Evolutionary conservation across 352 stramenopile genomes (phyloP), one percentile per base, ranked within the genome.

Genomic region (Phytophthora citrophthora): DNA sequence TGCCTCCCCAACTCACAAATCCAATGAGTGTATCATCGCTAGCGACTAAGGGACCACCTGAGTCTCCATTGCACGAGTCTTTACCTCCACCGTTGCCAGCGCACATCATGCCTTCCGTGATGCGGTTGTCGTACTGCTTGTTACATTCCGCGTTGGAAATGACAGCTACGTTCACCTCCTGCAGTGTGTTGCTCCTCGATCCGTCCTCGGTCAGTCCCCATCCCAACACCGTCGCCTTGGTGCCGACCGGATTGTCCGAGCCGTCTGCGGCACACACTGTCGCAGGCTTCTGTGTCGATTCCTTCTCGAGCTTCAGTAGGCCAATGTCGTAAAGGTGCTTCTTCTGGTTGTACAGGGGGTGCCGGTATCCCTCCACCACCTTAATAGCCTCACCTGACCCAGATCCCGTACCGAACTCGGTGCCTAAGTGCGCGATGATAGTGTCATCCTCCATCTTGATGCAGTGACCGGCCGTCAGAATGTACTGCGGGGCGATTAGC

Each of bases 401-500:
- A 12, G 45, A 71, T 2, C 54, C 54, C 11, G 58, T 39, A 10
- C 59, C 51, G n/a, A 41, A 52, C 18, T 60, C 53, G 5, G 69
- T 64, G 3, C 64, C 64, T 8, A 77, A 45, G 5, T 60, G 49
- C 32, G 65, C 81, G 54, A 80, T 85, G 46, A 84, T 73, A 1
- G 52, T 60, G 49, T 56, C 23, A 40, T 63, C 18, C 10, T 77
- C 27, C 13, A 60, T 74, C 67, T 83, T 83, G 46, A 89, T 77
- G 61, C 83, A 93, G 64, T 93, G 83, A 1, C 77, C 83, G 1
- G 83, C 83, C 32, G 81, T 93, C 51, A 90, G 45, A 29, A 93
- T 74, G 58, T 86, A 89, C 53, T 81, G 62, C 24, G 78, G 50
- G 12, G 68, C 68, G 38, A 93, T 84, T 4, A 93, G 72, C 26